Percentiles rank a stretch among this genome's conserved stretches.
Evolutionary conservation across 495 filamentous ascomycete genomes (phyloP).

Genomic region (Amorphotheca resinae): DNA sequence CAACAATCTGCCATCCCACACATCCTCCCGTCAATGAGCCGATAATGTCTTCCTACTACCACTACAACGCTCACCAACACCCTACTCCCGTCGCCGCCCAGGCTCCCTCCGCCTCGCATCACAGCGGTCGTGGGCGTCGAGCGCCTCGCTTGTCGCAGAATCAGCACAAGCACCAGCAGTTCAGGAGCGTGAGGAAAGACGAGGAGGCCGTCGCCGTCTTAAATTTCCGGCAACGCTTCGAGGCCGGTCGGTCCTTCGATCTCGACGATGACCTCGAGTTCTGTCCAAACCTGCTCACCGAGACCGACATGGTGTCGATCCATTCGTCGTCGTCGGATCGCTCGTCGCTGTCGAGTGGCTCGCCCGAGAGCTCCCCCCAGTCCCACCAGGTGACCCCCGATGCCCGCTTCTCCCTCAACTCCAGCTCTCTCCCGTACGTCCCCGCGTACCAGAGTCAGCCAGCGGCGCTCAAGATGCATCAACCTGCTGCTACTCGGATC

Average conservation of each 20-base stretch:
- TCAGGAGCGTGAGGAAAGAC: conserved; percentile 73
- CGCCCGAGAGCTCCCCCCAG: conserved; percentile 78
- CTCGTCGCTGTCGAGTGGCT: conserved; percentile 86
- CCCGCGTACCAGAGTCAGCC: conserved; percentile 42
- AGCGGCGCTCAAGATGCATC: conserved; percentile 62
- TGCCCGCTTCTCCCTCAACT: conserved; percentile 59
- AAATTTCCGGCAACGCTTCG: conserved; percentile 73
- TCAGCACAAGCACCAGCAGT: conserved; percentile 77
- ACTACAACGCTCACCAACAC: conserved; percentile 50
- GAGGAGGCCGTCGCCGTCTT: conserved; percentile 62
- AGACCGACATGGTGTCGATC: conserved; percentile 53
- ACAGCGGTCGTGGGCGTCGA: conserved; percentile 76
- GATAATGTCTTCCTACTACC: conserved; percentile 60
- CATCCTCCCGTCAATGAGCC: conserved; percentile 7
- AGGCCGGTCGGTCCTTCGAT: conserved; percentile 89
- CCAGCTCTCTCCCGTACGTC: conserved; percentile 58
- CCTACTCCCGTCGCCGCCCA: conserved; percentile 41
- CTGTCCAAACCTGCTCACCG: conserved; percentile 84
- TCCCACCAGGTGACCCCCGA: conserved; percentile 60
- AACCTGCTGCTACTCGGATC: conserved; percentile 72
- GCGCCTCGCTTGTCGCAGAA: conserved; percentile 75
- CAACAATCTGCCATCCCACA: no score
- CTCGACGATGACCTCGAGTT: conserved; percentile 96
- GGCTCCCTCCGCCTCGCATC: conserved; percentile 42
- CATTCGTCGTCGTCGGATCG: conserved; percentile 90